Base-by-base conservation (phyloP, 345 rosid genomes). In the Xanthoceras sorbifolium region DNA sequence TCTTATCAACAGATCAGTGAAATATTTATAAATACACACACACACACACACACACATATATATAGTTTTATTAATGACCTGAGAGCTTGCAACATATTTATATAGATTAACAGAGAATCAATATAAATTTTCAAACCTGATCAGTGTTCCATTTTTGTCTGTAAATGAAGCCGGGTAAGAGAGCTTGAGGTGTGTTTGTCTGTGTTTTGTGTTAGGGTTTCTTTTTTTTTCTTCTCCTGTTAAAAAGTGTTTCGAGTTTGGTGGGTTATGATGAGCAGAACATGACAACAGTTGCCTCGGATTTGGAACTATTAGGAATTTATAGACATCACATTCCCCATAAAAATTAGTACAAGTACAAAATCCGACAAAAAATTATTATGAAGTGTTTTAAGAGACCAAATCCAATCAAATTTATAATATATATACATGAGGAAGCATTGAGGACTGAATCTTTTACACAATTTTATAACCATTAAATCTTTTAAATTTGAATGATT, bases 271-370 rank as follows among this genome's bases (percentile, higher is more conserved):
- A 57, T 28, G 59, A 42, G 55, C 0, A 73, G 40, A 73, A 28
- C 40, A 61, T 73, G 76, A 73, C 68, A 42, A n/a, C n/a, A 73
- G 57, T 60, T 1, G 55, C 9, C n/a, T n/a, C n/a, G n/a, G n/a
- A n/a, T 40, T 17, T 25, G 54, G 18, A 17, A 1, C 55, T 60
- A 55, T 28, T 29, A 4, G 29, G 18, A 61, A 40, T 40, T 59
- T 57, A 36, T 60, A 61, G 67, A 9, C 68, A 61, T 26, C 28
- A 25, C 57, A 44, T 42, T 42, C 14, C 2, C 14, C 46, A 10
- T 42, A 42, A 42, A 42, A n/a, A n/a, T n/a, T n/a, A n/a, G n/a
- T n/a, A n/a, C n/a, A n/a, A n/a, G n/a, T n/a, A n/a, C n/a, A n/a
- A n/a, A n/a, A n/a, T n/a, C n/a, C n/a, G n/a, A n/a, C n/a, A n/a